phyloP scores from a whole-genome alignment of 345 rosid species.

The Sonneratia alba region DNA sequence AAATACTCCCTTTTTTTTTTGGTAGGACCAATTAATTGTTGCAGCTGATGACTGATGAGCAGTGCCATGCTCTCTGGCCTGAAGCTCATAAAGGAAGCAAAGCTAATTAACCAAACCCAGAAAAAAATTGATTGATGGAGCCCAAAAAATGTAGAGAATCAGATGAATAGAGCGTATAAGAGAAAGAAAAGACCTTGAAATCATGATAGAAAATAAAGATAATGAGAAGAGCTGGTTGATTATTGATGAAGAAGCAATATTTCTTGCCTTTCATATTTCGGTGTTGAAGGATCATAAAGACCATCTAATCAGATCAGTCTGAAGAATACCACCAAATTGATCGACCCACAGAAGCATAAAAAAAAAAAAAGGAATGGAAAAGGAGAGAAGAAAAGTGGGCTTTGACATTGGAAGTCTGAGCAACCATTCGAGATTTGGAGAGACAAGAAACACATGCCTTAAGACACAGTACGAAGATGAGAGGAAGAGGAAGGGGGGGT shows the following conservation, averaged over 20 bases:
- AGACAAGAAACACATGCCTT: not conserved
- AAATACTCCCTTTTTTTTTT: no score
- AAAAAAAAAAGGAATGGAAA: not conserved
- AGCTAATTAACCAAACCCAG: not conserved
- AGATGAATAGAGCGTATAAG: not conserved
- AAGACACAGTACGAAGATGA: not conserved
- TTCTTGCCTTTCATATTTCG: no score
- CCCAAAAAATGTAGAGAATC: not conserved
- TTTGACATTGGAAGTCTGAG: not conserved
- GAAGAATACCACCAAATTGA: not conserved
- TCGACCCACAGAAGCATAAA: not conserved
- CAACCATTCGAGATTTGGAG: not conserved
- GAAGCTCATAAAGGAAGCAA: no score
- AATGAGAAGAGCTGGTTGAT: no score
- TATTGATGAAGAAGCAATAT: no score
- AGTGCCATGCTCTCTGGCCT: no score
- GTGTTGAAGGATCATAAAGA: not conserved
- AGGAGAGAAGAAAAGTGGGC: not conserved
- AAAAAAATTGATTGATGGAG: not conserved
- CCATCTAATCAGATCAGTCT: not conserved
- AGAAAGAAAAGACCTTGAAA: not conserved
- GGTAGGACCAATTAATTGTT: no score
- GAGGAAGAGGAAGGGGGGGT: constrained; percentile 1
- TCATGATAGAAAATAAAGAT: no score
- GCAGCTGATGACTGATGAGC: no score